Conservation (phyloP, 1,139 yeast species). For the Yamadazyma epiphylla region DNA sequence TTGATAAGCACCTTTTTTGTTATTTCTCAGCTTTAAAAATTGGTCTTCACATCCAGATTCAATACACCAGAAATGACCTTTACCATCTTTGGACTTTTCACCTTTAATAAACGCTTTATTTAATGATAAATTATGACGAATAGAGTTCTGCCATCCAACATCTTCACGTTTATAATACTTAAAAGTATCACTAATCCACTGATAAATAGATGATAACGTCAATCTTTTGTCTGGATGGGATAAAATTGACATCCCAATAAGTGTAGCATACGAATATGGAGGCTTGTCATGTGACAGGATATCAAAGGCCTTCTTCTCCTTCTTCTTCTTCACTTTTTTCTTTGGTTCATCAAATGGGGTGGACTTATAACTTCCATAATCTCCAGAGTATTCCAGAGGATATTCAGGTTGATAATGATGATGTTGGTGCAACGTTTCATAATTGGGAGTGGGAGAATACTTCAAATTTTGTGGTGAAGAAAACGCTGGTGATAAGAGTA, state of each 20-base stretch:
- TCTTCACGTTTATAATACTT: conserved; percentile 80
- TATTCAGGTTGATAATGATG: background rate
- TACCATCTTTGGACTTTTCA: conserved; percentile 90
- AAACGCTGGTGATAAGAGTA: conserved; percentile 47
- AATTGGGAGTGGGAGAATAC: background rate
- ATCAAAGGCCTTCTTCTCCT: conserved; percentile 22
- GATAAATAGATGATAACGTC: conserved; percentile 86
- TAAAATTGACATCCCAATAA: conserved; percentile 90
- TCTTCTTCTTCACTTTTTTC: conserved; percentile 13
- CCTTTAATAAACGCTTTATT: conserved; percentile 89
- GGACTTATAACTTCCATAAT: conserved; percentile 1
- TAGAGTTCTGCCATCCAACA: conserved; percentile 93
- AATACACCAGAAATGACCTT: conserved; percentile 96
- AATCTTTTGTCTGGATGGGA: conserved; percentile 77
- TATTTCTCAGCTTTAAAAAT: conserved; percentile 63
- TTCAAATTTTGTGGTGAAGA: conserved; percentile 38
- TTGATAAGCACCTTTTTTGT: conserved; percentile 42
- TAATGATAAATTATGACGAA: conserved; percentile 78
- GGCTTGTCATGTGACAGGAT: conserved; percentile 63
- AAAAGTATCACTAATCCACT: conserved; percentile 89
- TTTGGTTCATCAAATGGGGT: conserved; percentile 12
- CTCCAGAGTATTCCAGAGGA: background rate
- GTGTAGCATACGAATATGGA: conserved; percentile 89
- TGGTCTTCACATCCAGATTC: conserved; percentile 79
- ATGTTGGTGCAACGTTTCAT: background rate